A percentile compares a stretch with the other conserved stretches of the same genome.
These are phyloP conservation scores for Rubia yunnanensis DNA, from an alignment of 257 asterid genomes.

Conservation along the genomic window DNA sequence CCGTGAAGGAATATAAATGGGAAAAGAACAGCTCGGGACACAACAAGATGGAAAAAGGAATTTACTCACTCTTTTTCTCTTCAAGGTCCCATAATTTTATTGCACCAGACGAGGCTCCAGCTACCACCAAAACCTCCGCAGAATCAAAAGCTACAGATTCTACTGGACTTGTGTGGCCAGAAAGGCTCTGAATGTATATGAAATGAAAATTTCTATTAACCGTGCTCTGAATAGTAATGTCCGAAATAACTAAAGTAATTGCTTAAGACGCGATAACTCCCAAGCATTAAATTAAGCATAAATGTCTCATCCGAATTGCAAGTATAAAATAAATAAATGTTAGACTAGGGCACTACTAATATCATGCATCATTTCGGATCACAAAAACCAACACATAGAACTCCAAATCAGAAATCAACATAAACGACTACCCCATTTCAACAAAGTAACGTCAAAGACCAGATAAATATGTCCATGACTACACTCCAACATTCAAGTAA, in stretches of 20 bases:
- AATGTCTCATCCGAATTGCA: neutral
- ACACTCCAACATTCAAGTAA: neutral
- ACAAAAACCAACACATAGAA: neutral
- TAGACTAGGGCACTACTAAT: neutral
- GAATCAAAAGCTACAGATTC: slow-evolving; percentile 95
- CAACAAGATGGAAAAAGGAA: slow-evolving; percentile 3
- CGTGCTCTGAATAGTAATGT: neutral
- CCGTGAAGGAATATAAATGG: neutral
- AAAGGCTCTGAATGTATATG: slow-evolving; percentile 55
- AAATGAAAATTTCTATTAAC: slow-evolving; percentile 6
- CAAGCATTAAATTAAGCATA: neutral
- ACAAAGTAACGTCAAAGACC: neutral
- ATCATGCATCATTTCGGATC: neutral
- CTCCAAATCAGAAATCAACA: neutral
- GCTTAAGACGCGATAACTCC: neutral
- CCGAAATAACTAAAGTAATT: neutral
- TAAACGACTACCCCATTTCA: neutral
- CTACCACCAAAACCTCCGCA: slow-evolving; percentile 74
- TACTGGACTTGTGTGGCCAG: slow-evolving; percentile 88
- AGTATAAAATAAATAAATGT: neutral
- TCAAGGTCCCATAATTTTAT: slow-evolving; percentile 96
- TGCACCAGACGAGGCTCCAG: slow-evolving; percentile 97
- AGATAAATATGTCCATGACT: neutral
- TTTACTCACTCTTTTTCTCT: slow-evolving; percentile 78
- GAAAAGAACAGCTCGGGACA: neutral